phyloP scores from a whole-genome alignment of 129 eudicot genomes.

The Scalesia atractyloides region DNA sequence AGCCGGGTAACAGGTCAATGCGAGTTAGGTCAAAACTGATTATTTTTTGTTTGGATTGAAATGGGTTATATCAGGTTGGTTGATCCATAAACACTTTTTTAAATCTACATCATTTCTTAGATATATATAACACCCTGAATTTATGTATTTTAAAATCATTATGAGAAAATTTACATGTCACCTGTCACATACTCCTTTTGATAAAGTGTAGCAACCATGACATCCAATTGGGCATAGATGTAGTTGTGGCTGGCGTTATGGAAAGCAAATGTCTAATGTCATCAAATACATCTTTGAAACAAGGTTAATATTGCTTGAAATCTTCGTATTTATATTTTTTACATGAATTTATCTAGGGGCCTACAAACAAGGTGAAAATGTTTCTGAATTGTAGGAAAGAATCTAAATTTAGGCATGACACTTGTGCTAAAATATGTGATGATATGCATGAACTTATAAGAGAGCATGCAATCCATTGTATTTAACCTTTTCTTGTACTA shows the following conservation, averaged over 20 bases:
- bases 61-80: too few relatives aligned
- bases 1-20: too few relatives aligned
- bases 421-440: constrained; percentile 87
- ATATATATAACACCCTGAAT: too few relatives aligned
- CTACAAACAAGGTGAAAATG: too few relatives aligned
- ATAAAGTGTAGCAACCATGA: constrained; percentile 79
- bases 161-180: too few relatives aligned
- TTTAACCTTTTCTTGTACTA: background rate
- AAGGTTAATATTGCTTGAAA: constrained; percentile 43
- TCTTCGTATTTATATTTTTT: too few relatives aligned
- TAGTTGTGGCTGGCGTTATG: constrained; percentile 94
- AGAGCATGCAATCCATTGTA: constrained; percentile 34
- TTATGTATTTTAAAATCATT: background rate
- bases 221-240: constrained; percentile 81
- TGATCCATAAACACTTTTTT: too few relatives aligned
- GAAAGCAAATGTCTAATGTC: constrained; percentile 90
- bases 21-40: too few relatives aligned
- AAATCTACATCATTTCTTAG: too few relatives aligned
- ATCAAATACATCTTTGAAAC: constrained; percentile 84
- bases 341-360: too few relatives aligned
- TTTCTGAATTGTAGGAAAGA: constrained; percentile 60
- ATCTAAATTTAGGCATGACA: constrained; percentile 88
- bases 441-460: constrained; percentile 66
- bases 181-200: constrained; percentile 18
- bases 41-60: too few relatives aligned